Evolutionary conservation across 2,329 filamentous ascomycete genomes (phyloP).

Genomic region (Mycocentrospora acerina): DNA sequence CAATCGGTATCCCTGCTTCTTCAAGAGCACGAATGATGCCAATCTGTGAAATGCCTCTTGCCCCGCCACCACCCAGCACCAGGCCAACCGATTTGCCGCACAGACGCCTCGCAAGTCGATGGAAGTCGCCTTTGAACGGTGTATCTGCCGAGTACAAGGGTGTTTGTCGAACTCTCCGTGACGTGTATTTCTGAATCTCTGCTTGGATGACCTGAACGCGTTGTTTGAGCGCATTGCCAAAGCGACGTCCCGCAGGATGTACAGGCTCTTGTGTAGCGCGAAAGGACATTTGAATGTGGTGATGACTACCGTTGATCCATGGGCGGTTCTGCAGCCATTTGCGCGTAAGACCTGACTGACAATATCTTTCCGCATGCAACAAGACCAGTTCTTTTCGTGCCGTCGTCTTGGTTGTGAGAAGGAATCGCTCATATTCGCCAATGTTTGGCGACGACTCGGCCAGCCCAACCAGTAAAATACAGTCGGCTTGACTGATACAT

Average conservation of each 20-base stretch:
- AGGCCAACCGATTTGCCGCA: conserved; percentile 94
- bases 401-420: conserved; percentile 96
- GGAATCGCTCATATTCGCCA: conserved; percentile 94
- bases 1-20: conserved; percentile 93
- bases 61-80: conserved; percentile 90
- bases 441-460: conserved; percentile 88
- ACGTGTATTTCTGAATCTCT: conserved; percentile 98
- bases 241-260: conserved; percentile 71
- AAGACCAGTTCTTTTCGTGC: conserved; percentile 90
- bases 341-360: conserved; percentile 77
- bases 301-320: conserved; percentile 98
- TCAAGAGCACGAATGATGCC: conserved; percentile 94
- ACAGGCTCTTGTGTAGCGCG: conserved; percentile 73
- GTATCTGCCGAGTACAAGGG: conserved; percentile 89
- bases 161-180: conserved; percentile 82
- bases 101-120: conserved; percentile 82
- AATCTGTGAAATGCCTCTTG: conserved; percentile 86
- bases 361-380: conserved; percentile 86
- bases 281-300: conserved; percentile 95
- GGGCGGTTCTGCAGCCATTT: conserved; percentile 86
- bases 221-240: conserved; percentile 85
- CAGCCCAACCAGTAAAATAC: conserved; percentile 87
- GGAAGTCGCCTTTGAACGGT: conserved; percentile 94
- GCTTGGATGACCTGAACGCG: conserved; percentile 92
- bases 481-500: conserved; percentile 95